Evolutionary conservation across 352 stramenopile genomes (phyloP).

Genomic region (Globisporangium barbulae): DNA sequence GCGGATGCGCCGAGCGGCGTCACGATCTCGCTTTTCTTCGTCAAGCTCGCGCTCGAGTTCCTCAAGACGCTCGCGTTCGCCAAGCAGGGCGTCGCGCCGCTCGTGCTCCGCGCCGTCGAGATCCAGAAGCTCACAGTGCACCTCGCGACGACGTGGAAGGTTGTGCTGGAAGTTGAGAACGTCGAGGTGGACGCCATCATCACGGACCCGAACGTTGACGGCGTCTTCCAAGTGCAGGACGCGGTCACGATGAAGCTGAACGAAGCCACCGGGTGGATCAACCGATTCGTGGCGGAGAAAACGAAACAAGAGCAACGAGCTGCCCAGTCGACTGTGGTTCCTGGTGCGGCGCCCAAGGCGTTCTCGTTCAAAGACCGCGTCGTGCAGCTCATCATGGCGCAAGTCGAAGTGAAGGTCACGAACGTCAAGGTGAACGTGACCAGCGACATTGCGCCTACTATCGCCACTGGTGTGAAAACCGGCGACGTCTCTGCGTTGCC

Average conservation of each 20-base stretch:
- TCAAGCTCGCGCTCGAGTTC: constrained; percentile 48
- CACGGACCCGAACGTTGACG: constrained; percentile 39
- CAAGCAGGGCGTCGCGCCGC: constrained; percentile 51
- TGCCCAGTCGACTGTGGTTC: neutral
- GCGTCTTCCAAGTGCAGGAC: constrained; percentile 43
- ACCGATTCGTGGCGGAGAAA: constrained; percentile 30
- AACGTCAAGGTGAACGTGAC: constrained; percentile 40
- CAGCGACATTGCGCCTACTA: constrained; percentile 23
- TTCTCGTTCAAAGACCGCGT: constrained; percentile 67
- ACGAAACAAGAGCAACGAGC: constrained; percentile 28
- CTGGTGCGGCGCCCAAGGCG: constrained; percentile 18
- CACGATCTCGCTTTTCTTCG: constrained; percentile 50
- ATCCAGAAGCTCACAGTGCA: constrained; percentile 49
- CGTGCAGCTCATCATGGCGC: constrained; percentile 52
- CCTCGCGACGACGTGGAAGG: constrained; percentile 46
- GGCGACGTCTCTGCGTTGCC: constrained; percentile 17
- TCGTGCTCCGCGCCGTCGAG: constrained; percentile 32
- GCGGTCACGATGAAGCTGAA: constrained; percentile 53
- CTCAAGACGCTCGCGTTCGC: constrained; percentile 54
- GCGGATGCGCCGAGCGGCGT: constrained; percentile 34
- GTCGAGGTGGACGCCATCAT: constrained; percentile 38
- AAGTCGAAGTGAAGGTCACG: constrained; percentile 53
- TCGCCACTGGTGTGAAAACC: constrained; percentile 5
- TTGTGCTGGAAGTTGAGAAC: constrained; percentile 51
- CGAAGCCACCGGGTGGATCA: constrained; percentile 39